These are phyloP conservation scores for Hanseniaspora nectarophila DNA, from an alignment of 805 yeast genomes.

Conservation along the genomic window DNA sequence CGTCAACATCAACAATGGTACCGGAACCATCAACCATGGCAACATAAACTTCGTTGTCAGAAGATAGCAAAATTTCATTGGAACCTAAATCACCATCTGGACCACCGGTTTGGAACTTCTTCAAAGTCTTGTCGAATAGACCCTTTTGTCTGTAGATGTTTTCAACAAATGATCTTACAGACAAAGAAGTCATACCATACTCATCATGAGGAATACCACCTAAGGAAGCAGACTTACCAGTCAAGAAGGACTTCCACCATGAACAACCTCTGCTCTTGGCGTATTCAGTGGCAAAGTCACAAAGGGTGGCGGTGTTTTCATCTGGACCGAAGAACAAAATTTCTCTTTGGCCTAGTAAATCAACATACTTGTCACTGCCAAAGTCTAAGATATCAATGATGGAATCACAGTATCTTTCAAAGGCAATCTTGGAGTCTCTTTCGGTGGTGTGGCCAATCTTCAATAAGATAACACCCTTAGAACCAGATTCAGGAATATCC, in stretches of 20 bases:
- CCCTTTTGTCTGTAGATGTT: slow-evolving; percentile 71
- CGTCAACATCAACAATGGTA: slow-evolving; percentile 82
- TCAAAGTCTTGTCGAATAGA: slow-evolving; percentile 45
- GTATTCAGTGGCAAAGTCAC: slow-evolving; percentile 94
- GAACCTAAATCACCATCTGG: slow-evolving; percentile 98
- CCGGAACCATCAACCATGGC: slow-evolving; percentile 94
- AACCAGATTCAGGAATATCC: slow-evolving; percentile 98
- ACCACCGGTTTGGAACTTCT: slow-evolving; percentile 93
- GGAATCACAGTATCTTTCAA: slow-evolving; percentile 86
- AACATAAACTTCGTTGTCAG: slow-evolving; percentile 63
- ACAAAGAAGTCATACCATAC: slow-evolving; percentile 93
- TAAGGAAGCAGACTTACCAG: slow-evolving; percentile 81
- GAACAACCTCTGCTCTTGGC: slow-evolving; percentile 87
- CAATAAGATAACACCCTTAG: slow-evolving; percentile 88
- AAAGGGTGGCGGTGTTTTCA: slow-evolving; percentile 92
- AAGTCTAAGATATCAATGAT: slow-evolving; percentile 75
- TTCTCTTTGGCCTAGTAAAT: slow-evolving; percentile 71
- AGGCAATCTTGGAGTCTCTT: slow-evolving; percentile 68
- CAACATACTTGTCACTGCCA: slow-evolving; percentile 66
- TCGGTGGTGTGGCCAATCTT: slow-evolving; percentile 62
- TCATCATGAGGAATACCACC: slow-evolving; percentile 99
- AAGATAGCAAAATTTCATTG: slow-evolving; percentile 79
- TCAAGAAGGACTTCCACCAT: slow-evolving; percentile 97
- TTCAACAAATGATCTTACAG: slow-evolving; percentile 84
- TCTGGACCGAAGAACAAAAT: slow-evolving; percentile 97